Base-by-base conservation (phyloP, 805 yeast species). In the Kockiozyma suomiensis region DNA sequence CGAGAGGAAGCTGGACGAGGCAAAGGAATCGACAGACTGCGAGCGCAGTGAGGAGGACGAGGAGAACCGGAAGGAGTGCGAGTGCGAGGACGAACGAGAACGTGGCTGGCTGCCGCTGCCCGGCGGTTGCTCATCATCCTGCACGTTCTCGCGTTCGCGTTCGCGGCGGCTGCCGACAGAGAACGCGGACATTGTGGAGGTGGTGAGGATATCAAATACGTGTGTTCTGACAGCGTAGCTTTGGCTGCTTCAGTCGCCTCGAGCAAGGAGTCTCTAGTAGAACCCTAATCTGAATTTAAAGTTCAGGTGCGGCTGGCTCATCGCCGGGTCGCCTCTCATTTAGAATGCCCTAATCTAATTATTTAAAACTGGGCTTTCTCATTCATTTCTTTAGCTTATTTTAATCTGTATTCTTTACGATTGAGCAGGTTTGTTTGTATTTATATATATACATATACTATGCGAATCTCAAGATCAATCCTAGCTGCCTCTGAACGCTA, bases 41-140 rank as follows among this genome's bases (percentile, higher is more conserved):
- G 62, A 58, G 35, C 62, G 62, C 33, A 60, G 54, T 28, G 47
- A 17, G 21, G 42, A 13, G 40, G 54, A 47, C n/a, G 61, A 35
- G 60, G 42, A 17, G 38, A 51, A 21, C 12, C 61, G n/a, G 37
- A 28, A 25, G 7, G 61, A 45, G 45, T 28, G 38, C 21, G 58
- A 41, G 41, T 50, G 63, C 49, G 63, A 59, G 6, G 56, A 40
- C 40, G 61, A 52, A 23, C 56, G 56, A n/a, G 59, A 43, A 13
- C 46, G 48, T 23, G 13, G 17, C 30, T 25, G 15, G 48, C 46
- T 23, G 25, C 32, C 30, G 32, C 32, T 23, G 4, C 17, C 32
- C 28, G 32, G 12, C 48, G n/a, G 43, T 19, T 25, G 50, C 42
- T 3, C 28, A 21, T 32, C 55, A 15, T 26, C 42, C 19, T 21